Evolutionary conservation across 257 asterid genomes (phyloP), one percentile per base, ranked within the genome.

Genomic region (Schizonepeta tenuifolia): DNA sequence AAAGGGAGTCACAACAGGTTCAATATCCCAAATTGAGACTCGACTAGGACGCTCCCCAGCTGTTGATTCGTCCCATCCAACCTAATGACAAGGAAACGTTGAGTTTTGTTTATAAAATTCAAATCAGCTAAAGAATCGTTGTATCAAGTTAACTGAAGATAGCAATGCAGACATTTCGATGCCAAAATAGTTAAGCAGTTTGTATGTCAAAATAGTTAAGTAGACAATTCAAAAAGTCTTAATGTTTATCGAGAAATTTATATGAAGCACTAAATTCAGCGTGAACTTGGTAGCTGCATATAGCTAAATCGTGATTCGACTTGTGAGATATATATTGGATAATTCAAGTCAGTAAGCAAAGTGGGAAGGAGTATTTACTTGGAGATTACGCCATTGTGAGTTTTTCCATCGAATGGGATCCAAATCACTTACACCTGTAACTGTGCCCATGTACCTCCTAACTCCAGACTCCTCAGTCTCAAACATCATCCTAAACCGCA

Each of bases 31-130:
- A 31, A 90, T 81, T 2, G 98, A 92, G 78, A 95, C 97, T 62
- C 99, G 85, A 77, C 84, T 72, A 57, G 97, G 98, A 31, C 97
- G 96, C 53, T 95, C 99, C 41, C 99, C 98, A 53, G 98, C 98
- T 13, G 96, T 90, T 9, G 99, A 90, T 80, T 92, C 99, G 69
- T 95, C 99, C 99, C 99, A 95, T 70, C 98, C 99, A 57, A 95
- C 96, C 99, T 94, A 78, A 70, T 64, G 51, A 62, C 67, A 71
- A 54, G 10, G 6, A 65, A 43, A 56, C 61, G 76, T 44, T 43
- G 74, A 55, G 60, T 24, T 44, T 50, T n/a, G 24, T 6, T 38
- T 13, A 40, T 14, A 22, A 1, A 13, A 43, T 11, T 20, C 6
- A 6, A 49, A 56, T 49, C 73, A 54, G 36, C 61, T 68, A 47